These are phyloP conservation scores for Mycena floridula DNA, from an alignment of 768 basidiomycete species.

Conservation along the genomic window DNA sequence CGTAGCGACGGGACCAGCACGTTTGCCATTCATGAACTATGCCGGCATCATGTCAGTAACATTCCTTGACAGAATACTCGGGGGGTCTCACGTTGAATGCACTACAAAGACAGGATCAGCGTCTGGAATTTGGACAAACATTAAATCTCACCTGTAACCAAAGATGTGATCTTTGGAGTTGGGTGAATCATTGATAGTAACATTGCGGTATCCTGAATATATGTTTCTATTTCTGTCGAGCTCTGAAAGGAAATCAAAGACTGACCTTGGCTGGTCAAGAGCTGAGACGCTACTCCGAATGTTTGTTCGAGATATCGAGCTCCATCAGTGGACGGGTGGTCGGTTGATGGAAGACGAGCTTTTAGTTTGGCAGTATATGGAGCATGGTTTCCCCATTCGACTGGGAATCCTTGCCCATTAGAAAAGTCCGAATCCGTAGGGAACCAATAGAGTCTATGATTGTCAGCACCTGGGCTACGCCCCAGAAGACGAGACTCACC, in stretches of 20 bases:
- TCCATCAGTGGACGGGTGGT: constrained; percentile 54
- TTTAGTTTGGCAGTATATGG: constrained; percentile 44
- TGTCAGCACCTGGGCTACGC: constrained; percentile 22
- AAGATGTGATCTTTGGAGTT: constrained; percentile 54
- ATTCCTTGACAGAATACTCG: background rate
- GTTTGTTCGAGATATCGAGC: constrained; percentile 51
- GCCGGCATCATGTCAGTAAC: background rate
- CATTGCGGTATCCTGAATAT: constrained; percentile 43
- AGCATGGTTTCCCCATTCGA: constrained; percentile 44
- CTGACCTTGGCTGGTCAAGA: constrained; percentile 42
- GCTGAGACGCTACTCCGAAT: constrained; percentile 33
- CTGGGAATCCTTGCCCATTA: constrained; percentile 44
- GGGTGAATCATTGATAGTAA: constrained; percentile 51
- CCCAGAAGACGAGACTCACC: constrained; percentile 27
- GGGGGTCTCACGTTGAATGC: constrained; percentile 25
- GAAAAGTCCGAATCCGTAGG: constrained; percentile 49
- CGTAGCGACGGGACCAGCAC: constrained; percentile 52
- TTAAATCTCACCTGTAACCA: constrained; percentile 67
- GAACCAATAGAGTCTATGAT: constrained; percentile 44
- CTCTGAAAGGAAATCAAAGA: too few species aligned
- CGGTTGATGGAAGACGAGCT: constrained; percentile 49
- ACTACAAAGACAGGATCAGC: constrained; percentile 54
- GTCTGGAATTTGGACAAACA: constrained; percentile 47
- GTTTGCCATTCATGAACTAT: constrained; percentile 39
- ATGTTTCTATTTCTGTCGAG: too few species aligned